A percentile compares a stretch with the other conserved stretches of the same genome.
Conservation (phyloP, 23 red algal genomes). For the Gracilariopsis chorda region DNA sequence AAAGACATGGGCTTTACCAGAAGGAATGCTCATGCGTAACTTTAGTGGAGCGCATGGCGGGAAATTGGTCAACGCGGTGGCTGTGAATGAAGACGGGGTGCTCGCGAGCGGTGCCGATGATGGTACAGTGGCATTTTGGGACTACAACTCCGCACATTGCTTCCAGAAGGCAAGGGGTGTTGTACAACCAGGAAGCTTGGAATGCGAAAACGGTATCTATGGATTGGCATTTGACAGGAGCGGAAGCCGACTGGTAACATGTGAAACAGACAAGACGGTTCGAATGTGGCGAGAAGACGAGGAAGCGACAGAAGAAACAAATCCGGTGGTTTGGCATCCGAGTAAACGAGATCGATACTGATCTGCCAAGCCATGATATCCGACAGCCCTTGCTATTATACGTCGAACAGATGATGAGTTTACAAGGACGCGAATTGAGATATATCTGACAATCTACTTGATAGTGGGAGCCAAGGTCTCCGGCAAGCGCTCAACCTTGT, state of each 20-base stretch:
- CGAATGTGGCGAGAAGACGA: slow-evolving; percentile 81
- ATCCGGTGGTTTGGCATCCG: slow-evolving; percentile 66
- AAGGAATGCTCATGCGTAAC: slow-evolving; percentile 79
- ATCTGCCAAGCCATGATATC: too few relatives aligned
- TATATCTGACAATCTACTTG: background rate
- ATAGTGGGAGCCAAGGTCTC: slow-evolving; percentile 67
- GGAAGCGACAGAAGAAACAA: slow-evolving; percentile 54
- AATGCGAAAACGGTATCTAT: slow-evolving; percentile 76
- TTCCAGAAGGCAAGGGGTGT: slow-evolving; percentile 55
- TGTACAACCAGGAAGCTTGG: slow-evolving; percentile 83
- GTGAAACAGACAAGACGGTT: slow-evolving; percentile 87
- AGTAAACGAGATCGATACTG: background rate
- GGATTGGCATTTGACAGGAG: slow-evolving; percentile 68
- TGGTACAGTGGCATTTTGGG: slow-evolving; percentile 80
- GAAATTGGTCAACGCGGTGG: slow-evolving; percentile 78
- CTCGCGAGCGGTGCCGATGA: slow-evolving; percentile 81
- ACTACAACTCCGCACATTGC: slow-evolving; percentile 65
- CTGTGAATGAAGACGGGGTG: slow-evolving; percentile 85
- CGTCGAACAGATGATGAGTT: background rate
- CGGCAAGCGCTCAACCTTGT: slow-evolving; percentile 93
- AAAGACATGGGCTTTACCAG: slow-evolving; percentile 85
- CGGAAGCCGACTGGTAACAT: slow-evolving; percentile 77
- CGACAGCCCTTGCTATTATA: too few relatives aligned
- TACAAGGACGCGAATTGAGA: too few relatives aligned
- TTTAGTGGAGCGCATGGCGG: slow-evolving; percentile 27